Evolutionary conservation across 2,329 filamentous ascomycete genomes (phyloP).

Genomic region (Ilyonectria robusta): DNA sequence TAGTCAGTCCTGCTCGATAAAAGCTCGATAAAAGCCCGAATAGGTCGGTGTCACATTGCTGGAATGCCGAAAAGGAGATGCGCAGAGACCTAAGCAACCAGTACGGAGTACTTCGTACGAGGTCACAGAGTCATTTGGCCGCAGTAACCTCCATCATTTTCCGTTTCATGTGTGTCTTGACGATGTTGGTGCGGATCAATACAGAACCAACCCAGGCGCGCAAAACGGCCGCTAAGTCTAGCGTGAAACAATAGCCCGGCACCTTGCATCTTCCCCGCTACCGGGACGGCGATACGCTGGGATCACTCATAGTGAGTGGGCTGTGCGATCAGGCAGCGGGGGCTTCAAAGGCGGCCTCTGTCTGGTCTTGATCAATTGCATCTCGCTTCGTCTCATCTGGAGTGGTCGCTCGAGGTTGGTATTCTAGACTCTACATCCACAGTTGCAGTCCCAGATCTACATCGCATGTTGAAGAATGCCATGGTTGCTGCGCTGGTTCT

Average conservation of each 20-base stretch:
- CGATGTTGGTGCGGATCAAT: conserved; percentile 18
- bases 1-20: neutral
- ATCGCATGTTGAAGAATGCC: neutral
- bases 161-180: conserved; percentile 31
- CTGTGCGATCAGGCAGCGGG: neutral
- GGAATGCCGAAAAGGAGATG: neutral
- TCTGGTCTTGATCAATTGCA: neutral
- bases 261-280: neutral
- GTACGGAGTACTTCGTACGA: too few species aligned
- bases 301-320: neutral
- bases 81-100: neutral
- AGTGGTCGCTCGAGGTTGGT: neutral
- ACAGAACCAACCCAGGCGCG: conserved; percentile 21
- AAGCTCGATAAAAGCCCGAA: neutral
- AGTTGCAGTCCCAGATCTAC: neutral
- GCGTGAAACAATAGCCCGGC: conserved; percentile 40
- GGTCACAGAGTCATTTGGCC: neutral
- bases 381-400: neutral
- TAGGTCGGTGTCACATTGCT: neutral
- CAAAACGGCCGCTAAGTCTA: conserved; percentile 28
- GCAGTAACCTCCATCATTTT: neutral
- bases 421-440: neutral
- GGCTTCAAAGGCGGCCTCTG: neutral
- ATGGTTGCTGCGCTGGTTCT: neutral
- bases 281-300: neutral